These are phyloP conservation scores for Calonectria fujianensis DNA, from an alignment of 2,329 filamentous ascomycete species.

Conservation along the genomic window DNA sequence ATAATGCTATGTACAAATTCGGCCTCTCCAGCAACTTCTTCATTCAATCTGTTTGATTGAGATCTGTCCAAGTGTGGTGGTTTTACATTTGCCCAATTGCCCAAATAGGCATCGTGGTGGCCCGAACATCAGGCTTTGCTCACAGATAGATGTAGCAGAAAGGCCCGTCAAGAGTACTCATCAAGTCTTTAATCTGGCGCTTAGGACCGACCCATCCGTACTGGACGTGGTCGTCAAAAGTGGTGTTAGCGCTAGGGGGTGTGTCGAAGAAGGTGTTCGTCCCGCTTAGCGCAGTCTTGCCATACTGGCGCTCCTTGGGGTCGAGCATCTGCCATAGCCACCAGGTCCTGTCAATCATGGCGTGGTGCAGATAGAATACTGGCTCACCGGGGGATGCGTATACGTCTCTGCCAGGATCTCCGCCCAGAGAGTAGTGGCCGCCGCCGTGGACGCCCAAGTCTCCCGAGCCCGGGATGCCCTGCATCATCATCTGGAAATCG, in stretches of 20 bases:
- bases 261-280: constrained; percentile 54
- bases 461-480: constrained; percentile 57
- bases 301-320: constrained; percentile 49
- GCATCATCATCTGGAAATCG: constrained; percentile 68
- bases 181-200: constrained; percentile 57
- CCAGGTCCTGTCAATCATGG: constrained; percentile 56
- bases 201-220: constrained; percentile 52
- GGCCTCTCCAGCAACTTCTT: neutral
- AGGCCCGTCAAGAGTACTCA: constrained; percentile 58
- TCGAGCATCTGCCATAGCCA: constrained; percentile 58
- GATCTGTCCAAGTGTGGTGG: no score
- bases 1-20: constrained; percentile 22
- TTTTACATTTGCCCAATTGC: neutral
- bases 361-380: constrained; percentile 56
- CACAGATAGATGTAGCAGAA: constrained; percentile 59
- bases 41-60: neutral
- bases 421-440: constrained; percentile 63
- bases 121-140: no score
- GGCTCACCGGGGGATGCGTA: constrained; percentile 63
- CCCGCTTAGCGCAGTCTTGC: constrained; percentile 48
- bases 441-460: constrained; percentile 60
- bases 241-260: constrained; percentile 50
- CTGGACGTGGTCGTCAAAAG: constrained; percentile 54
- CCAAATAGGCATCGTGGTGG: constrained; percentile 40
- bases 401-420: constrained; percentile 65